A percentile compares a stretch with the other conserved stretches of the same genome.
These are phyloP conservation scores for Calonectria pseudoturangicola DNA, from an alignment of 2,329 filamentous ascomycete genomes.

Conservation along the genomic window DNA sequence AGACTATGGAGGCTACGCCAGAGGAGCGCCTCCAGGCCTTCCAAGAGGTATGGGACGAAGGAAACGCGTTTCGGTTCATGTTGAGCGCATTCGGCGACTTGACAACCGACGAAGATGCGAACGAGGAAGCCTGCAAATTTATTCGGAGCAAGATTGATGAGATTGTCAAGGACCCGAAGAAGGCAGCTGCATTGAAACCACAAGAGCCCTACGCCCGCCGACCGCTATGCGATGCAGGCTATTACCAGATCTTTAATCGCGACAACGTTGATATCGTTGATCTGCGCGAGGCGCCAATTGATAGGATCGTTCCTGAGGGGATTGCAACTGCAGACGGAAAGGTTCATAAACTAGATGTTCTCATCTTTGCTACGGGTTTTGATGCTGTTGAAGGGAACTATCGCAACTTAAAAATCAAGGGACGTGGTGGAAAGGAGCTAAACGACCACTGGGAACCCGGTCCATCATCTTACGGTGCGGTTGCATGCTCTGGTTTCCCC, in stretches of 20 bases:
- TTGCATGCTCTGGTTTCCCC: constrained; percentile 29
- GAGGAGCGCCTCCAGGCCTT: constrained; percentile 57
- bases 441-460: constrained; percentile 17
- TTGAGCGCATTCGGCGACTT: constrained; percentile 53
- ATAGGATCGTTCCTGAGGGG: constrained; percentile 59
- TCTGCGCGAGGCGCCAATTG: constrained; percentile 64
- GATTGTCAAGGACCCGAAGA: constrained; percentile 49
- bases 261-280: constrained; percentile 68
- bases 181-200: constrained; percentile 45
- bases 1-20: constrained; percentile 51
- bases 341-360: constrained; percentile 58
- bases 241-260: constrained; percentile 70
- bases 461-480: not conserved
- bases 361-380: constrained; percentile 66
- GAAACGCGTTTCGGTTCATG: constrained; percentile 56
- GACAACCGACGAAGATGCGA: constrained; percentile 47
- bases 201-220: constrained; percentile 43
- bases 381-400: constrained; percentile 55
- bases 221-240: constrained; percentile 63
- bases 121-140: constrained; percentile 48
- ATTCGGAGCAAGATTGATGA: constrained; percentile 42
- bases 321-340: constrained; percentile 59
- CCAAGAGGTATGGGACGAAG: constrained; percentile 56
- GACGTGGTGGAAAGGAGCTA: constrained; percentile 14
- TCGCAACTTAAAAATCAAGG: not conserved